Percentiles rank a stretch among this genome's conserved stretches.
Evolutionary conservation across 164 flowering plant genomes (phyloP).

Genomic region (Aristolochia contorta): DNA sequence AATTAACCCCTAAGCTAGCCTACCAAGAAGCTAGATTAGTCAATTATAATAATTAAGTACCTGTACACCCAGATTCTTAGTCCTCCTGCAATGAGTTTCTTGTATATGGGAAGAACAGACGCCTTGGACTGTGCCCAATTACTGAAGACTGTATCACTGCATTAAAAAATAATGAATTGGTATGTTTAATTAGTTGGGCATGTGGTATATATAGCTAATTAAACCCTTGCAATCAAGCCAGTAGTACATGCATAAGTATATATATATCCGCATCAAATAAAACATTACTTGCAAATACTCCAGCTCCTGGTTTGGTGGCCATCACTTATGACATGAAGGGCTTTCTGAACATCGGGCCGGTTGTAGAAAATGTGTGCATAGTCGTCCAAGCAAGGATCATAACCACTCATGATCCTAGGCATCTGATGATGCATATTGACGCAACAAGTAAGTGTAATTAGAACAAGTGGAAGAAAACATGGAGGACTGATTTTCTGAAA

Average conservation of each 20-base stretch:
- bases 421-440: slow-evolving; percentile 29
- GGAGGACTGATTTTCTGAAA: too few species aligned
- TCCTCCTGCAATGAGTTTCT: slow-evolving; percentile 73
- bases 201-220: too few species aligned
- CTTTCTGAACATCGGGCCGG: slow-evolving; percentile 75
- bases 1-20: too few species aligned
- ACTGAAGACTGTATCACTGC: slow-evolving; percentile 45
- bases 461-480: too few species aligned
- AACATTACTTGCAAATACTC: slow-evolving; percentile 91
- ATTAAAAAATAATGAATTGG: slow-evolving; percentile 13
- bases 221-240: too few species aligned
- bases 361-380: slow-evolving; percentile 69
- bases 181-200: too few species aligned
- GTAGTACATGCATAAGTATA: too few species aligned
- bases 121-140: slow-evolving; percentile 53
- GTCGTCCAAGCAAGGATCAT: slow-evolving; percentile 81
- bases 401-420: slow-evolving; percentile 84
- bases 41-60: slow-evolving; percentile 30
- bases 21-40: too few species aligned
- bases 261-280: too few species aligned
- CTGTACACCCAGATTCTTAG: slow-evolving; percentile 94
- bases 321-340: slow-evolving; percentile 69
- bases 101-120: slow-evolving; percentile 81
- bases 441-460: too few species aligned
- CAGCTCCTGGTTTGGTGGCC: slow-evolving; percentile 54